Conservation (phyloP, 495 filamentous ascomycete genomes). For the Penicillium subrubescens region DNA sequence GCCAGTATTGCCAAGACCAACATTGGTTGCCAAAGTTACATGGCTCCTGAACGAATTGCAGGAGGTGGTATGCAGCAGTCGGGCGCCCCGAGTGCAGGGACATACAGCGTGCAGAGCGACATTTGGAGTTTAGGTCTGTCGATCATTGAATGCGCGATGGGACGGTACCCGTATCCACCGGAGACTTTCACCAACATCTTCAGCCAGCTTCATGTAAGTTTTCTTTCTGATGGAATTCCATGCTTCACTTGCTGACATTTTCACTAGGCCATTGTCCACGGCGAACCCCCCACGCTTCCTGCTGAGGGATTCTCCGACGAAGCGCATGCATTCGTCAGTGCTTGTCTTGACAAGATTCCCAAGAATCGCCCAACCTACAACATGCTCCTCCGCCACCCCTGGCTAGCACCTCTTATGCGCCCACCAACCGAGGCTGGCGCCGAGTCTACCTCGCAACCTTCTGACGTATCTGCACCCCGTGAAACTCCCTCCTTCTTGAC, state of each 20-base stretch:
- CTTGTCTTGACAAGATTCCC: conserved; percentile 91
- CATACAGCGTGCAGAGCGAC: conserved; percentile 97
- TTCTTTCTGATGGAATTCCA: not conserved
- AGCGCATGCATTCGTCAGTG: conserved; percentile 83
- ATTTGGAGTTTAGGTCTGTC: conserved; percentile 96
- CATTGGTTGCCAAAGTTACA: conserved; percentile 99
- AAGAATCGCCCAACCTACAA: conserved; percentile 87
- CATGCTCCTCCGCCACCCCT: conserved; percentile 84
- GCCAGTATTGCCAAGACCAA: conserved; percentile 98
- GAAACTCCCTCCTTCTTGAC: conserved; percentile 45
- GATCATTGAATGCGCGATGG: conserved; percentile 95
- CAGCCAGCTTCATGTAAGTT: conserved; percentile 91
- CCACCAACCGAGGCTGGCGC: conserved; percentile 81
- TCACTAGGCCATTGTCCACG: conserved; percentile 90
- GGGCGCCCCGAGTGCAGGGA: conserved; percentile 71
- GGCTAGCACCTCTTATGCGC: conserved; percentile 78
- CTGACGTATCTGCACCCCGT: conserved; percentile 44
- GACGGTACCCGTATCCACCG: conserved; percentile 93
- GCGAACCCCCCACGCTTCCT: conserved; percentile 86
- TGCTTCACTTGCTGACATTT: conserved; percentile 20
- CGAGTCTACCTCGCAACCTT: conserved; percentile 54
- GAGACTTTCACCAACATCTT: conserved; percentile 99
- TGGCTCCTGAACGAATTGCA: conserved; percentile 95
- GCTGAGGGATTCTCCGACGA: conserved; percentile 72
- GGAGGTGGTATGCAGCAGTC: conserved; percentile 80